Base-by-base conservation (phyloP, 176 grass and related monocot genomes). In the Rhynchospora pubera region DNA sequence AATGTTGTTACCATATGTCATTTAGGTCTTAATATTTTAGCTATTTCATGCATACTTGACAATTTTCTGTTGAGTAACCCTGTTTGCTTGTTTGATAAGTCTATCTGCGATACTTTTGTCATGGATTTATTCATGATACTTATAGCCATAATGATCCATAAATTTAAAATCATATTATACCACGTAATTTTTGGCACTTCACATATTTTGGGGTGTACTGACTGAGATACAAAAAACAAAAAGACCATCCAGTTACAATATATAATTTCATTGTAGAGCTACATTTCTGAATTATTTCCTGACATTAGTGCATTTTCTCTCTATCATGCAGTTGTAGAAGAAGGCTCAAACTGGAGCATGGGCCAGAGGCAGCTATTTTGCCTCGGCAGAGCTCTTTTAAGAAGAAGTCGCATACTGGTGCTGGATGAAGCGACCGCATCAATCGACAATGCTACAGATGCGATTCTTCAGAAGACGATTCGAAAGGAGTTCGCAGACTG, bases 331-430 rank as follows among this genome's bases (percentile, higher is more conserved):
- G 95, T 98, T 80, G 87, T 88, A 2, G 92, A 98, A 87, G 92
- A 93, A 11, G 96, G 96, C 3, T 94, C 89, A 0, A 98, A 98
- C 50, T 98, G 96, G 96, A 98, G 96, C 87, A 98, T 98, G 96
- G 96, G 96, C 13, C 92, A 98, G 89, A 91, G 95, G 48, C 95
- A 98, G 45, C 78, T 98, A 48, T 94, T 98, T 44, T 98, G 95
- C 75, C 87, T 98, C 57, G 95, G 95, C 1, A 92, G 95, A 28
- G 79, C 89, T 57, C 90, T 98, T 79, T 51, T 94, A 63, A 94
- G 91, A 81, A 88, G 82, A 82, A 90, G 90, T 0, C 87, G 75
- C 3, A 90, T 98, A 67, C 78, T 98, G 81, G 95, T 98, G 53
- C 89, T 98, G 0, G 95, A 98, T 34, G 95, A 94, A 85, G 92